A percentile compares a stretch with the other conserved stretches of the same genome.
These are phyloP conservation scores for Tylopilus sp. DNA, from an alignment of 768 basidiomycete species.

Conservation along the genomic window DNA sequence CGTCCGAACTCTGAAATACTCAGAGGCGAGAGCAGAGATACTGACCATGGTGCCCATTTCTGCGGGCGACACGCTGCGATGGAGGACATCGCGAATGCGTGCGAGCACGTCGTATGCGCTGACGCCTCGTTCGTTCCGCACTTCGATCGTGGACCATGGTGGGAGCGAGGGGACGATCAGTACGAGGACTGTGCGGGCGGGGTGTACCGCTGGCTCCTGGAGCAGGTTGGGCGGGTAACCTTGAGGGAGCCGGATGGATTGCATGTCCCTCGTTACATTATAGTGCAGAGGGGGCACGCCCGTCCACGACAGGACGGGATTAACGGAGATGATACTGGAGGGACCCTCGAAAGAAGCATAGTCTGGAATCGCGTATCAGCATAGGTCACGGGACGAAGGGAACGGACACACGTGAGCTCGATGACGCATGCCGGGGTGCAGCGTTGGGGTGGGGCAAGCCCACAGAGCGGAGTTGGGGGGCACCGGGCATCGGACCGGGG, in stretches of 20 bases:
- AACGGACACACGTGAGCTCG: constrained; percentile 18
- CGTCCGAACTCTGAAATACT: constrained; percentile 29
- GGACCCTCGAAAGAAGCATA: constrained; percentile 4
- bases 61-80: constrained; percentile 21
- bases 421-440: constrained; percentile 16
- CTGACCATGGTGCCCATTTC: constrained; percentile 28
- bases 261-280: constrained; percentile 26
- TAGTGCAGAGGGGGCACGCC: constrained; percentile 19
- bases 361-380: constrained; percentile 14
- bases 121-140: constrained; percentile 25
- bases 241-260: constrained; percentile 18
- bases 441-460: constrained; percentile 33
- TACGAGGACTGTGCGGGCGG: constrained; percentile 10
- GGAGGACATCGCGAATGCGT: constrained; percentile 26
- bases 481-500: constrained; percentile 20
- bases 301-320: constrained; percentile 25
- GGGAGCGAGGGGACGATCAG: constrained; percentile 24
- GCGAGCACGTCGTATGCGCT: constrained; percentile 28
- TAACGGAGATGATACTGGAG: constrained; percentile 21
- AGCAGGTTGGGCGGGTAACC: constrained; percentile 17
- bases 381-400: background rate
- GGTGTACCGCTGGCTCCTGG: constrained; percentile 23
- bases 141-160: constrained; percentile 29
- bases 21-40: constrained; percentile 20
- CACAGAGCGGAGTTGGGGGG: constrained; percentile 27